phyloP scores from a whole-genome alignment of 495 filamentous ascomycete species.

The Aspergillus egyptiacus region DNA sequence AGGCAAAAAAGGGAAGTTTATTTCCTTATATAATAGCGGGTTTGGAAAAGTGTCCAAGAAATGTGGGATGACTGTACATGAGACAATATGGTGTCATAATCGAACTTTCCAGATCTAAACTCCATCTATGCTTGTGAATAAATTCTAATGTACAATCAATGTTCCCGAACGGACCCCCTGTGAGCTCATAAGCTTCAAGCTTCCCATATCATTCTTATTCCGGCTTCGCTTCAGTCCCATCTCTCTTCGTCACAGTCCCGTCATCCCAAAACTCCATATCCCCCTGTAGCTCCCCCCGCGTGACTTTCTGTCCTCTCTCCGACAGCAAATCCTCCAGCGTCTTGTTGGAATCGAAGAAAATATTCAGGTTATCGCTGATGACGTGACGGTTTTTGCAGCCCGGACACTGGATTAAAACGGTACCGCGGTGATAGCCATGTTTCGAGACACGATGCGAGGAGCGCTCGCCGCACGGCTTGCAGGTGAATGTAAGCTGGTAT shows the following conservation, averaged over 20 bases:
- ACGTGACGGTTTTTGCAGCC: slow-evolving; percentile 78
- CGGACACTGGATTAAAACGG: slow-evolving; percentile 82
- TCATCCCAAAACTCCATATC: slow-evolving; percentile 69
- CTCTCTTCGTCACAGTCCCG: slow-evolving; percentile 33
- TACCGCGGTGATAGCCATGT: slow-evolving; percentile 87
- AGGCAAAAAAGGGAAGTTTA: slow-evolving; percentile 7
- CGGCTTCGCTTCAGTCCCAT: not conserved
- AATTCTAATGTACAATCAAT: not conserved
- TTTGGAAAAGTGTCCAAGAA: slow-evolving; percentile 16
- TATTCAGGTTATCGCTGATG: slow-evolving; percentile 78
- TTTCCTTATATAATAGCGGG: slow-evolving; percentile 15
- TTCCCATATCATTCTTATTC: not conserved
- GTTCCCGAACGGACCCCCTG: not conserved
- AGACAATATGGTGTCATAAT: slow-evolving; percentile 13
- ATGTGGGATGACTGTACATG: slow-evolving; percentile 18
- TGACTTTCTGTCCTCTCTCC: slow-evolving; percentile 28
- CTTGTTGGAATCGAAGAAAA: slow-evolving; percentile 39
- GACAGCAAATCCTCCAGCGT: slow-evolving; percentile 35
- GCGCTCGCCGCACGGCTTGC: slow-evolving; percentile 71
- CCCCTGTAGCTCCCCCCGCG: slow-evolving; percentile 39
- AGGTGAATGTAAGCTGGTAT: slow-evolving; percentile 88
- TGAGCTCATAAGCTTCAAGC: not conserved
- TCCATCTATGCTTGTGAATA: not conserved
- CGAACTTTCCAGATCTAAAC: slow-evolving; percentile 1
- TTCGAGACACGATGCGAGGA: slow-evolving; percentile 77